phyloP scores from a whole-genome alignment of 371 early-diverging fungal genomes.

The Parasitella parasitica region DNA sequence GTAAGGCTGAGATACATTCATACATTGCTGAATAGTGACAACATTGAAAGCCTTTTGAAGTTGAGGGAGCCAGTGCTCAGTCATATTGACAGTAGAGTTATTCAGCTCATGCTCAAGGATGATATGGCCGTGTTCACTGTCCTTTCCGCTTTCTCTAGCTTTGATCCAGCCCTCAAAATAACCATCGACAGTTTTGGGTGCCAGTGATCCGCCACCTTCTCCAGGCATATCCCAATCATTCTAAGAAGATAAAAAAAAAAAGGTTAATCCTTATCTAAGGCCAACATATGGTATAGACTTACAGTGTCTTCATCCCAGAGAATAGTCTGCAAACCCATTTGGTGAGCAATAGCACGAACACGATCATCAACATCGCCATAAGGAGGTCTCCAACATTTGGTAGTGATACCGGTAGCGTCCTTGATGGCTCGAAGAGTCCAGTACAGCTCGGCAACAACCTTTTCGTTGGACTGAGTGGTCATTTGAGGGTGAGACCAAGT shows the following conservation, averaged over 20 bases:
- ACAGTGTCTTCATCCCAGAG: conserved; percentile 46
- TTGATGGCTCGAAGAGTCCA: conserved; percentile 55
- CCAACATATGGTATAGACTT: too few species aligned
- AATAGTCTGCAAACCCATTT: conserved; percentile 48
- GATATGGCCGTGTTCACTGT: conserved; percentile 38
- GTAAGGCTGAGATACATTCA: conserved; percentile 52
- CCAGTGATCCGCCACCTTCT: conserved; percentile 39
- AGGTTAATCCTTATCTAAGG: too few species aligned
- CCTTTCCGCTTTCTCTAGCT: conserved; percentile 27
- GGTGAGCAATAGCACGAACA: conserved; percentile 54
- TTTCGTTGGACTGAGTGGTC: conserved; percentile 52
- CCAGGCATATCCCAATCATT: conserved; percentile 53
- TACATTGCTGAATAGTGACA: conserved; percentile 47
- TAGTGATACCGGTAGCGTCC: conserved; percentile 53
- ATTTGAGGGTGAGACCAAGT: conserved; percentile 64
- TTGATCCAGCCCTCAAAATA: conserved; percentile 45
- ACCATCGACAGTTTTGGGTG: conserved; percentile 35
- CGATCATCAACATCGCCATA: conserved; percentile 58
- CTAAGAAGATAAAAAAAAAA: background rate
- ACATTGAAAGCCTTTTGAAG: conserved; percentile 46
- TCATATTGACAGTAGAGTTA: conserved; percentile 42
- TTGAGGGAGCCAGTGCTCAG: conserved; percentile 47
- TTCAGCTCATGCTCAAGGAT: conserved; percentile 52
- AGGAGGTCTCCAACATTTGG: conserved; percentile 58
- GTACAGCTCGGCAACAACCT: conserved; percentile 60